Base-by-base conservation (phyloP, 805 yeast genomes). In the Barnettozyma sp. region DNA sequence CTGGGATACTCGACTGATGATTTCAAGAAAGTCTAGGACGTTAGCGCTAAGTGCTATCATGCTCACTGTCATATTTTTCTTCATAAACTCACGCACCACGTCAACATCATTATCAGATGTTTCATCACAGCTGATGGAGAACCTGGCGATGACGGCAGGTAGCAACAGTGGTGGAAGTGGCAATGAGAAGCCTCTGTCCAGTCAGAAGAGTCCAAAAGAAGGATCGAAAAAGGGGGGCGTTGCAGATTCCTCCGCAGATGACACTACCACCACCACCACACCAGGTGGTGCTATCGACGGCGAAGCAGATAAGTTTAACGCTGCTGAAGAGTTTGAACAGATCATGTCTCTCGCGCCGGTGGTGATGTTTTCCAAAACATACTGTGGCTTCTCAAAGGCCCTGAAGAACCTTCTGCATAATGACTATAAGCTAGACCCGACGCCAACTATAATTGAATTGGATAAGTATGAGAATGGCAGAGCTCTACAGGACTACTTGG, bases 381-480 rank as follows among this genome's bases (percentile, higher is more conserved):
- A 64, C 51, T 83, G 96, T 62, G 97, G 95, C 21, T 85, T 66
- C 58, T 82, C 94, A 15, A 72, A 70, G 51, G 68, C 65, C 36
- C 70, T 88, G 50, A 92, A 88, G 62, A 66, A 70, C 18, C 62
- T 88, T 29, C 65, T 90, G 30, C 57, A 59, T 14, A 72, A 69
- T 15, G 72, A 75, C 45, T 87, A 84, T 59, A 69, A 69, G 34
- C 74, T 90, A 42, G 67, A 71, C 3, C 98, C 97, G 5, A 60
- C 66, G 22, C 88, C 86, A 3, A 52, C 66, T 6, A 69, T 83
- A 36, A 84, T 90, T 13, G 97, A 90, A 54, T 66, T 90, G 35
- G 97, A 90, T 59, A 68, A 67, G 50, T 94, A 86, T 56, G 66
- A 70, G 33, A 70, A 85, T 55, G 97, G 97, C 2, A 56, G 62